phyloP scores from a whole-genome alignment of 2,329 filamentous ascomycete genomes.

The Talaromyces sp. region DNA sequence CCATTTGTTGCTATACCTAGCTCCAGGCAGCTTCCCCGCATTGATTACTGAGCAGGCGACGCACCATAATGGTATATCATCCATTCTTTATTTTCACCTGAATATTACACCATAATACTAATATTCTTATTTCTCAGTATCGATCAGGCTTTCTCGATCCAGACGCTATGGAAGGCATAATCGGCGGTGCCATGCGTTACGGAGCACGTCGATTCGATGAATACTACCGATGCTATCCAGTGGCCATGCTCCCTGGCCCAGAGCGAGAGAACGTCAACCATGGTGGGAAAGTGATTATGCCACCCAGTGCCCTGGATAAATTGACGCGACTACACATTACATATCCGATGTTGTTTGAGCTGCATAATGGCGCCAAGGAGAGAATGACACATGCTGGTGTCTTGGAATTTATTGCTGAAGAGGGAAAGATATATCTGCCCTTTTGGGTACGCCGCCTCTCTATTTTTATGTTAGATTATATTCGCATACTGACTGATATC shows the following conservation, averaged over 20 bases:
- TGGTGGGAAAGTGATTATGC: conserved; percentile 95
- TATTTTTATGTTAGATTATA: background rate
- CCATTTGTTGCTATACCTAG: background rate
- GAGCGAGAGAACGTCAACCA: conserved; percentile 89
- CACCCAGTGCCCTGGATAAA: conserved; percentile 94
- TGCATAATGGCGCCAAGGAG: conserved; percentile 79
- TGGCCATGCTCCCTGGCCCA: conserved; percentile 87
- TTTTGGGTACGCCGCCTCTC: conserved; percentile 67
- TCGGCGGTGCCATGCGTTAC: conserved; percentile 52
- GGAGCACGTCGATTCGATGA: conserved; percentile 82
- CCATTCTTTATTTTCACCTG: background rate
- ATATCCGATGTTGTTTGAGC: conserved; percentile 95
- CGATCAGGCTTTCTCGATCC: conserved; percentile 51
- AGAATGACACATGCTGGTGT: conserved; percentile 90
- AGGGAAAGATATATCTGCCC: conserved; percentile 92
- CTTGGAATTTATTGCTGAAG: conserved; percentile 94
- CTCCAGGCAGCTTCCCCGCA: conserved; percentile 11
- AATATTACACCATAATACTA: background rate
- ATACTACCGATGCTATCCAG: conserved; percentile 95
- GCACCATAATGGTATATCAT: conserved; percentile 12
- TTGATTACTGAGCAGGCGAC: background rate
- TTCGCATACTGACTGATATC: conserved; percentile 21
- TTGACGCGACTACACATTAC: conserved; percentile 93
- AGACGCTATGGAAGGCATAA: conserved; percentile 51
- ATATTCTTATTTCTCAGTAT: conserved; percentile 31